Evolutionary conservation across 1,139 yeast species (phyloP).

Genomic region (Taphrina flavorubra): DNA sequence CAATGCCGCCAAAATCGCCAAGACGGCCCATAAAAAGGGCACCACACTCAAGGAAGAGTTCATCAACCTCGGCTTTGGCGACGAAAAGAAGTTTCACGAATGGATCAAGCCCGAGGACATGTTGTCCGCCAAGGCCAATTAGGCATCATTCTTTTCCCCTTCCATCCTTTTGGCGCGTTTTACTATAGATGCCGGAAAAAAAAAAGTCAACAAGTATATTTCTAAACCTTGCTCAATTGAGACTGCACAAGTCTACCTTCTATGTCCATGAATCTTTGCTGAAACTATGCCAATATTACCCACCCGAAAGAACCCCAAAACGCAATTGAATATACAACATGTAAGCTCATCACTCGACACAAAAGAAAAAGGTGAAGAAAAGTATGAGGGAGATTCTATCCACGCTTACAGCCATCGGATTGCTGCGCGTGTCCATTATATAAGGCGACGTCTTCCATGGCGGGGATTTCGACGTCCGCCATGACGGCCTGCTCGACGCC

Average conservation of each 20-base stretch:
- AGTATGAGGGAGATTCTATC: background rate
- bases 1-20: slow-evolving; percentile 94
- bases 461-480: slow-evolving; percentile 28
- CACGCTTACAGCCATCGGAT: slow-evolving; percentile 35
- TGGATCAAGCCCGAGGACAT: slow-evolving; percentile 98
- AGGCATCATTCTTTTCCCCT: no score
- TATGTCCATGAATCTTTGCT: background rate
- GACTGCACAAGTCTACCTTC: no score
- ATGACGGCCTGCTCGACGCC: slow-evolving; percentile 27
- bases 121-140: slow-evolving; percentile 55
- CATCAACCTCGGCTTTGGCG: slow-evolving; percentile 82
- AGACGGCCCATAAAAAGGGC: slow-evolving; percentile 98
- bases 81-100: slow-evolving; percentile 79
- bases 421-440: slow-evolving; percentile 31
- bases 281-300: background rate
- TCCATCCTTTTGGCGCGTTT: no score
- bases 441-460: slow-evolving; percentile 37
- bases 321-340: background rate
- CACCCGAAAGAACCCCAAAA: background rate
- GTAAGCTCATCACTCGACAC: no score
- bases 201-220: no score
- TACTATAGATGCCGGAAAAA: no score
- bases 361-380: background rate
- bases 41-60: slow-evolving; percentile 93
- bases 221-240: no score